phyloP scores from a whole-genome alignment of 1,284 basidiomycete genomes.

The Cutaneotrichosporon cutaneum region DNA sequence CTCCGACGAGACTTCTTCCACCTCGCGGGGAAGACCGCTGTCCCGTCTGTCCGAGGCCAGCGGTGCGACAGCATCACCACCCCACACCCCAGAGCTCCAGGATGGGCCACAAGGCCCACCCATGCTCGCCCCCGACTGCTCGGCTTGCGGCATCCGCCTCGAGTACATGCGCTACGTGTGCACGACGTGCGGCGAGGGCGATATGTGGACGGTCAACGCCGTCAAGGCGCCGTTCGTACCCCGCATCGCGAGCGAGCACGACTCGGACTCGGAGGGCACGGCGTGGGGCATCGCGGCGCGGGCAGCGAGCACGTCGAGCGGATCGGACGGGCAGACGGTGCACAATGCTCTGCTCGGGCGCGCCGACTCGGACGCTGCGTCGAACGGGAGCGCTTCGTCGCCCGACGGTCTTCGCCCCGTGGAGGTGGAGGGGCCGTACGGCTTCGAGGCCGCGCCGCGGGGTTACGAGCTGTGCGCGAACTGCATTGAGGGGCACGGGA shows the following conservation, averaged over 20 bases:
- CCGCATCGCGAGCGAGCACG: background rate
- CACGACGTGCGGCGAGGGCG: slow-evolving; percentile 72
- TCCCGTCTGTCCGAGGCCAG: slow-evolving; percentile 3
- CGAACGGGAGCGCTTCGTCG: slow-evolving; percentile 26
- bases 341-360: slow-evolving; percentile 22
- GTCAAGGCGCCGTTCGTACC: slow-evolving; percentile 30
- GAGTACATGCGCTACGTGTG: slow-evolving; percentile 83
- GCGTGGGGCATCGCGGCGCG: slow-evolving; percentile 15
- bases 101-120: slow-evolving; percentile 56
- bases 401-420: slow-evolving; percentile 14
- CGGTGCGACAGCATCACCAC: background rate
- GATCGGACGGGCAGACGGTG: slow-evolving; percentile 24
- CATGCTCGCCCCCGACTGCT: slow-evolving; percentile 71
- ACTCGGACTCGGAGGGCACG: slow-evolving; percentile 16
- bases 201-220: slow-evolving; percentile 46
- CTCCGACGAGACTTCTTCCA: slow-evolving; percentile 24
- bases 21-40: slow-evolving; percentile 3
- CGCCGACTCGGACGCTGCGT: slow-evolving; percentile 25
- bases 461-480: slow-evolving; percentile 80
- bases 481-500: slow-evolving; percentile 73
- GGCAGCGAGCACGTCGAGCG: background rate
- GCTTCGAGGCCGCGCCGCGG: slow-evolving; percentile 35
- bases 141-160: slow-evolving; percentile 69
- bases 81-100: slow-evolving; percentile 1
- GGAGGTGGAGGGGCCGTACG: background rate